Conservation (phyloP, 495 filamentous ascomycete genomes). For the Entonaema liquescens region DNA sequence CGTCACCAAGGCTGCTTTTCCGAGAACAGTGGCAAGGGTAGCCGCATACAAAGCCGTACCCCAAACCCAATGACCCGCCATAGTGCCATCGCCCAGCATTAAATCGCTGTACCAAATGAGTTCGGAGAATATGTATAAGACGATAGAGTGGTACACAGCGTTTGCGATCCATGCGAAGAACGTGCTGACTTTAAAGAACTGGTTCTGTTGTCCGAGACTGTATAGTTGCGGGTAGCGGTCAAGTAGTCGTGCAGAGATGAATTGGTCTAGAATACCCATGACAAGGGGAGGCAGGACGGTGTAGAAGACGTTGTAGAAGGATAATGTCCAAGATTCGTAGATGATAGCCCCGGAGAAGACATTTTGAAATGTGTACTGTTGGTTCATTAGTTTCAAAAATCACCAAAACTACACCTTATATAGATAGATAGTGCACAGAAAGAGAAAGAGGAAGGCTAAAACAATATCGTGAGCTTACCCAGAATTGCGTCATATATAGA, state of each 20-base stretch:
- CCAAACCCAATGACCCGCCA: slow-evolving; percentile 97
- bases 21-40: slow-evolving; percentile 88
- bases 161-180: slow-evolving; percentile 93
- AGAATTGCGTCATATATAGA: slow-evolving; percentile 99
- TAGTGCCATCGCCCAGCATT: slow-evolving; percentile 74
- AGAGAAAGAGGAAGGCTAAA: slow-evolving; percentile 2
- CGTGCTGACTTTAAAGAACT: slow-evolving; percentile 90
- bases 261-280: slow-evolving; percentile 98
- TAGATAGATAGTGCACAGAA: not conserved
- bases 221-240: slow-evolving; percentile 98
- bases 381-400: slow-evolving; percentile 48
- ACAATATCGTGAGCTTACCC: slow-evolving; percentile 66
- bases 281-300: slow-evolving; percentile 93
- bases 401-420: not conserved
- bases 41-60: slow-evolving; percentile 91
- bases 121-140: slow-evolving; percentile 86
- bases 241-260: slow-evolving; percentile 93
- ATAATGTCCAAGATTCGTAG: slow-evolving; percentile 98
- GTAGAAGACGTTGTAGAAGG: slow-evolving; percentile 99
- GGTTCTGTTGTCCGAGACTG: slow-evolving; percentile 87
- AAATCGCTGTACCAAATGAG: slow-evolving; percentile 83
- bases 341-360: slow-evolving; percentile 98
- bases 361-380: slow-evolving; percentile 94
- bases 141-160: slow-evolving; percentile 93
- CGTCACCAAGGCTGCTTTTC: slow-evolving; percentile 92